These are phyloP conservation scores for Ophiostoma sp. DNA, from an alignment of 2,329 filamentous ascomycete species.

Conservation along the genomic window DNA sequence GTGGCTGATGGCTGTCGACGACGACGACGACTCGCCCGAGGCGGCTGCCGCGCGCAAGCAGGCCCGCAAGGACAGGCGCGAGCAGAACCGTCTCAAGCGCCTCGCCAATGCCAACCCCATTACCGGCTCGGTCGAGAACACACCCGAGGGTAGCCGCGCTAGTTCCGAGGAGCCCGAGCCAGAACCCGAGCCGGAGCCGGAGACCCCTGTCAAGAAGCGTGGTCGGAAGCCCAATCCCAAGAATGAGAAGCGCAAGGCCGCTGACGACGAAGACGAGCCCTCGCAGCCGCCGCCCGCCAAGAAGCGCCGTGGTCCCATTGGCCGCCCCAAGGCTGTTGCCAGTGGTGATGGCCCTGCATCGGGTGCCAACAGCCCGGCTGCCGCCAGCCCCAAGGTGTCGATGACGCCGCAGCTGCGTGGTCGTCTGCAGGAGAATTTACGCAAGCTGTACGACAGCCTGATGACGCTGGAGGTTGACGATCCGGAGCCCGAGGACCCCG, in stretches of 20 bases:
- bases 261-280: constrained; percentile 71
- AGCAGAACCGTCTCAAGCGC: constrained; percentile 71
- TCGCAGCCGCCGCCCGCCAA: constrained; percentile 74
- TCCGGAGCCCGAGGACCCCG: constrained; percentile 56
- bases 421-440: constrained; percentile 76
- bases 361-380: background rate
- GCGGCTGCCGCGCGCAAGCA: constrained; percentile 89
- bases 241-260: constrained; percentile 82
- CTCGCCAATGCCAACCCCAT: constrained; percentile 34
- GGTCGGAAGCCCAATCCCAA: constrained; percentile 74
- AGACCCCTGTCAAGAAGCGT: constrained; percentile 75
- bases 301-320: constrained; percentile 72
- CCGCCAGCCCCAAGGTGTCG: constrained; percentile 25
- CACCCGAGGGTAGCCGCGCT: constrained; percentile 75
- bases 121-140: constrained; percentile 57
- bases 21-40: constrained; percentile 91
- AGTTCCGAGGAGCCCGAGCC: constrained; percentile 68
- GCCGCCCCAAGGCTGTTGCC: constrained; percentile 62
- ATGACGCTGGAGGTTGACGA: constrained; percentile 84
- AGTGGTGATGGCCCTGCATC: constrained; percentile 35
- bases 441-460: constrained; percentile 73
- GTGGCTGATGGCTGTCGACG: constrained; percentile 97
- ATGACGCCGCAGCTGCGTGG: constrained; percentile 69
- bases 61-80: constrained; percentile 77
- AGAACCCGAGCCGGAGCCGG: constrained; percentile 43